These are phyloP conservation scores for Gossypium turneri DNA, from an alignment of 345 rosid genomes.

Conservation along the genomic window DNA sequence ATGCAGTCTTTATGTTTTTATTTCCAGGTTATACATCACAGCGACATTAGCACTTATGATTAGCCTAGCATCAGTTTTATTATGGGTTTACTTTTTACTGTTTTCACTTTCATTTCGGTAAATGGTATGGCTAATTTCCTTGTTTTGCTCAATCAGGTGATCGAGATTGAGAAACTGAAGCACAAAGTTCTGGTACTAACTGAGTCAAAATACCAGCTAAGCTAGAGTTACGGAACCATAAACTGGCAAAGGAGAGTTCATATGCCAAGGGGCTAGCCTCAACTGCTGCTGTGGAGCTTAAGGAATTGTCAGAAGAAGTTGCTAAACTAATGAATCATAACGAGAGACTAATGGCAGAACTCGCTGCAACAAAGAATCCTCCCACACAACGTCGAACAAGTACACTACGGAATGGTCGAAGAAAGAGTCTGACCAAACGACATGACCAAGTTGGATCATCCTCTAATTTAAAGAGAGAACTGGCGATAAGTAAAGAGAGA, in stretches of 20 bases:
- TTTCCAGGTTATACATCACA: too few relatives aligned
- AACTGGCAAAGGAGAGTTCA: constrained; percentile 82
- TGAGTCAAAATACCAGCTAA: constrained; percentile 60
- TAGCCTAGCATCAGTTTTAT: not conserved
- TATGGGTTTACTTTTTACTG: not conserved
- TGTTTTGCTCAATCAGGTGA: constrained; percentile 35
- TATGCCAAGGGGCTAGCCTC: constrained; percentile 97
- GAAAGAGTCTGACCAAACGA: constrained; percentile 49
- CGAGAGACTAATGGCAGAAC: constrained; percentile 67
- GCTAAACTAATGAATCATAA: constrained; percentile 87
- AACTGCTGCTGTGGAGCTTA: constrained; percentile 96
- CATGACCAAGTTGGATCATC: constrained; percentile 59
- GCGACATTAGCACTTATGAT: not conserved
- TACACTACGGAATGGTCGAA: constrained; percentile 63
- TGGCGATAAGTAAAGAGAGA: constrained; percentile 70
- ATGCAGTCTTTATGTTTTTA: too few relatives aligned
- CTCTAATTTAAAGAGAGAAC: constrained; percentile 76
- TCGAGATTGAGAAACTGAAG: constrained; percentile 71
- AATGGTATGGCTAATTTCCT: constrained; percentile 10
- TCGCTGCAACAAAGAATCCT: constrained; percentile 58
- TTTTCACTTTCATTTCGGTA: not conserved
- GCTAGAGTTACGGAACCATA: constrained; percentile 60
- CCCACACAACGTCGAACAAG: constrained; percentile 54
- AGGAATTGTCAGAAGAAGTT: constrained; percentile 91
- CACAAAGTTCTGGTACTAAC: constrained; percentile 49